These are phyloP conservation scores for Tetrastigma voinierianum DNA, from an alignment of 164 flowering plant species.

Conservation along the genomic window DNA sequence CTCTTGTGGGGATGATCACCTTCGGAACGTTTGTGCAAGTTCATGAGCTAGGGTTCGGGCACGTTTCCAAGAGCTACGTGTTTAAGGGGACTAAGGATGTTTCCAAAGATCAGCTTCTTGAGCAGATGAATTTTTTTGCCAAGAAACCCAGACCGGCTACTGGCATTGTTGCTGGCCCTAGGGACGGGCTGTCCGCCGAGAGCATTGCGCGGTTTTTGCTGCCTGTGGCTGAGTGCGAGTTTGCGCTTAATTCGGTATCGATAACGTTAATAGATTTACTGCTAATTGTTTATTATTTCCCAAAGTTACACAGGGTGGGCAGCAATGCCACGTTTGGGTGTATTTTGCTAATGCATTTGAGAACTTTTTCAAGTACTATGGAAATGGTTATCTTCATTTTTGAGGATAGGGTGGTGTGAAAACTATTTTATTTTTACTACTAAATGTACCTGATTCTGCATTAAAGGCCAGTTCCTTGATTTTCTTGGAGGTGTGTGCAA, in stretches of 20 bases:
- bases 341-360: too few relatives aligned
- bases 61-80: conserved; percentile 66
- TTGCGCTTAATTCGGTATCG: conserved; percentile 67
- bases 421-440: too few relatives aligned
- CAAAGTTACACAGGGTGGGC: too few relatives aligned
- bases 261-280: too few relatives aligned
- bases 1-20: conserved; percentile 83
- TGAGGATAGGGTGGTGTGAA: not conserved
- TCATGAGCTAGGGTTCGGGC: conserved; percentile 83
- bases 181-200: conserved; percentile 77
- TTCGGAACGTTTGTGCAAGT: conserved; percentile 82
- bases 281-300: too few relatives aligned
- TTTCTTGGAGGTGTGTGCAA: too few relatives aligned
- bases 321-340: too few relatives aligned
- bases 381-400: not conserved
- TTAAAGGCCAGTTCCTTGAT: too few relatives aligned
- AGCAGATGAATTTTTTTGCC: conserved; percentile 76
- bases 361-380: too few relatives aligned
- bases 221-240: conserved; percentile 91
- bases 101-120: conserved; percentile 73
- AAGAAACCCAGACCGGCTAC: conserved; percentile 64
- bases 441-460: too few relatives aligned
- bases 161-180: conserved; percentile 80
- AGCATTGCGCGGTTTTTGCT: conserved; percentile 74
- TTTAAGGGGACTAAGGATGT: conserved; percentile 86